Percentiles rank a stretch among this genome's conserved stretches.
Conservation (phyloP, 345 rosid genomes). For the Dipteronia dyeriana region DNA sequence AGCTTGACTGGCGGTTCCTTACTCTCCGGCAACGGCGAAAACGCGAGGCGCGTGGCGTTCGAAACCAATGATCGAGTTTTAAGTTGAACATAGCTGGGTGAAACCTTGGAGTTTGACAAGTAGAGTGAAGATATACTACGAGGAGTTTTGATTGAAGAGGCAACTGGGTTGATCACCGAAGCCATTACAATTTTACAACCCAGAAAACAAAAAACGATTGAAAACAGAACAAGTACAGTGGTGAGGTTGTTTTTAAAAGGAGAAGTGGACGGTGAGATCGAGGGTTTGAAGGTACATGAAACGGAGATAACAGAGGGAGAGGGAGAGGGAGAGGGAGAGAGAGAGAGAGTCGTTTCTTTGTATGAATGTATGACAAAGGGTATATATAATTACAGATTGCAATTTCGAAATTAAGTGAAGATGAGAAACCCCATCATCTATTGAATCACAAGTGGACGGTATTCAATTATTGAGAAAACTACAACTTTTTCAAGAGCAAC, state of each 20-base stretch:
- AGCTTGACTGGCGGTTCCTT: conserved; percentile 4
- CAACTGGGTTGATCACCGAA: conserved; percentile 24
- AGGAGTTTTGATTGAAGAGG: conserved; percentile 23
- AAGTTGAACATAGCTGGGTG: conserved; percentile 16
- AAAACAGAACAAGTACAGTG: background rate
- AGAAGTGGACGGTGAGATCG: conserved; percentile 21
- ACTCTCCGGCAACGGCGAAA: conserved; percentile 32
- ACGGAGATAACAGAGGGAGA: conserved; percentile 17
- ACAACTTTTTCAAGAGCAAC: too few species aligned
- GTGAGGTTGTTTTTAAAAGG: background rate
- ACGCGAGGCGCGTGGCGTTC: conserved; percentile 23
- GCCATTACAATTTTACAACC: conserved; percentile 31
- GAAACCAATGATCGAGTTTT: conserved; percentile 24
- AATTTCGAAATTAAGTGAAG: background rate
- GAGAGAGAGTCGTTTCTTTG: background rate
- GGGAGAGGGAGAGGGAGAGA: background rate
- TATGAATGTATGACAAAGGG: background rate
- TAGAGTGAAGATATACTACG: conserved; percentile 31
- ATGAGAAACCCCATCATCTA: background rate
- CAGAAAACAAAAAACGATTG: background rate
- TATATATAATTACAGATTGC: background rate
- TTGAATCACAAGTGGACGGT: background rate
- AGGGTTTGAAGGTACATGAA: background rate
- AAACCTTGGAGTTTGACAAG: conserved; percentile 25
- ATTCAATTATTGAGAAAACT: too few species aligned